Conservation (phyloP, 2,329 filamentous ascomycete genomes). For the Zymoseptoria tritici region DNA sequence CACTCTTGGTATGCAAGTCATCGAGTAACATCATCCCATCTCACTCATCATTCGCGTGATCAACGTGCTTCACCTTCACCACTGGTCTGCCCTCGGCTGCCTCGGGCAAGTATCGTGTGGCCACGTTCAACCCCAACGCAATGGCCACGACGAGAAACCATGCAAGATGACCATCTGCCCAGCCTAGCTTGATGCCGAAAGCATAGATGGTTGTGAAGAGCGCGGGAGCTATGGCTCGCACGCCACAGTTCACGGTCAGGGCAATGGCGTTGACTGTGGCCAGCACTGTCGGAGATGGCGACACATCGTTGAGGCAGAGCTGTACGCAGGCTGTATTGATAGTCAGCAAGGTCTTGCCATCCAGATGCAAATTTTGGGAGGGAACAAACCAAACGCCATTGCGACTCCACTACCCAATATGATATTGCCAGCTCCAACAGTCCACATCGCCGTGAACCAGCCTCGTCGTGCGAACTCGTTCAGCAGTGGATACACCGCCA, state of each 20-base stretch:
- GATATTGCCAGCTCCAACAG: constrained; percentile 38
- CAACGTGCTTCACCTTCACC: not conserved
- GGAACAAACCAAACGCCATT: constrained; percentile 56
- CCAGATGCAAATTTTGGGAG: not conserved
- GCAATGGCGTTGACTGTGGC: constrained; percentile 65
- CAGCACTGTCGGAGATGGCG: constrained; percentile 56
- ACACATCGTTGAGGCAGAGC: constrained; percentile 66
- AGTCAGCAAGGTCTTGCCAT: not conserved
- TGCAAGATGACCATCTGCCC: constrained; percentile 57
- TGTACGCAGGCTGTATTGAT: constrained; percentile 50
- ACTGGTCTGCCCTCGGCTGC: constrained; percentile 26
- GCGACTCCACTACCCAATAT: constrained; percentile 55
- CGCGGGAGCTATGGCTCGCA: constrained; percentile 60
- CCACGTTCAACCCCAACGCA: constrained; percentile 30
- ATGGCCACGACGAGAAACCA: constrained; percentile 51
- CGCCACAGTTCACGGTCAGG: constrained; percentile 53
- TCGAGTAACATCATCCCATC: too few relatives aligned
- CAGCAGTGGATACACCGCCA: constrained; percentile 46
- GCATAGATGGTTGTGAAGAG: constrained; percentile 62
- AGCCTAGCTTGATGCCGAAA: constrained; percentile 53
- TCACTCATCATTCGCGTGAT: not conserved
- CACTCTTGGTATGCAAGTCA: too few relatives aligned
- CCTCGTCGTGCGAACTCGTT: constrained; percentile 50
- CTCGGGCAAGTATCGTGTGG: constrained; percentile 29
- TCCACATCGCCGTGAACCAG: constrained; percentile 50